phyloP scores from a whole-genome alignment of 2,329 filamentous ascomycete species.

The Chaetomiaceae sp. region DNA sequence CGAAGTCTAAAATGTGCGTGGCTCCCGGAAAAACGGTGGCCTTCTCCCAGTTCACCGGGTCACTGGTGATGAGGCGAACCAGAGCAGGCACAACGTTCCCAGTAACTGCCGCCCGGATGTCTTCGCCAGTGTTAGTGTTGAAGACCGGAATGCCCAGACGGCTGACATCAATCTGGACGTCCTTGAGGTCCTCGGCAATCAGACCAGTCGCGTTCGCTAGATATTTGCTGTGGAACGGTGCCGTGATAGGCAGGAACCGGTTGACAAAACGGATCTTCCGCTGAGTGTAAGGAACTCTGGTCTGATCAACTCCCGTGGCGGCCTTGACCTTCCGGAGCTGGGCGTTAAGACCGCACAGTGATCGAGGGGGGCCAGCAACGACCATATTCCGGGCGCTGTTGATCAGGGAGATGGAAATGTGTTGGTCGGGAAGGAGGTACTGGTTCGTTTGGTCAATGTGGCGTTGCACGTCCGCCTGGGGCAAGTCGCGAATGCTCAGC shows the following conservation, averaged over 20 bases:
- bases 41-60: conserved; percentile 93
- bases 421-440: conserved; percentile 84
- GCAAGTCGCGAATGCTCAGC: conserved; percentile 93
- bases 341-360: conserved; percentile 90
- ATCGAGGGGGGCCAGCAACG: conserved; percentile 91
- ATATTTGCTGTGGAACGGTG: conserved; percentile 97
- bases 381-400: conserved; percentile 98
- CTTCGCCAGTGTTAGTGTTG: conserved; percentile 82
- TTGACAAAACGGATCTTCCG: conserved; percentile 95
- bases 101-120: conserved; percentile 63
- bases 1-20: conserved; percentile 94
- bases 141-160: conserved; percentile 79
- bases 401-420: conserved; percentile 90
- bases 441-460: conserved; percentile 97
- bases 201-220: conserved; percentile 73
- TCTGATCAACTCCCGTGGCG: conserved; percentile 94
- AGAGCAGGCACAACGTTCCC: conserved; percentile 81
- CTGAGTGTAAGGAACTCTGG: conserved; percentile 86
- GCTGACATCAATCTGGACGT: conserved; percentile 67
- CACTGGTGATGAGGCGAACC: conserved; percentile 87
- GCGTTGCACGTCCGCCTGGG: conserved; percentile 81
- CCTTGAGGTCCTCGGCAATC: conserved; percentile 81
- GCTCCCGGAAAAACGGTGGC: conserved; percentile 86
- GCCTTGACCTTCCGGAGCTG: conserved; percentile 96
- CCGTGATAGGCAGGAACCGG: conserved; percentile 93